Evolutionary conservation across 345 rosid genomes (phyloP).

Genomic region (Brassica rapa): DNA sequence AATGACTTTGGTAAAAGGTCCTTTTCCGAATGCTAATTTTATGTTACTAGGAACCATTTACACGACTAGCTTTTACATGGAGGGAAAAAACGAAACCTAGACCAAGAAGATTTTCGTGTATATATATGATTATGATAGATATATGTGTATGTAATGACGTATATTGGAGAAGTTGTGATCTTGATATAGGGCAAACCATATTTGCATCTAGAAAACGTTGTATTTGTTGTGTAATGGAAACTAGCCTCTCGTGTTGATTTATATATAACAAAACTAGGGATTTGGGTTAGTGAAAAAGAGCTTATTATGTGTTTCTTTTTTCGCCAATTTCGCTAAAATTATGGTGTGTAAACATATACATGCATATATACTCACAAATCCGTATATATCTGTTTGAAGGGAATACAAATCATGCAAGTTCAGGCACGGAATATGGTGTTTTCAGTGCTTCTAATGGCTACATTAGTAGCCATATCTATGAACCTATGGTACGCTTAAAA

Average conservation of each 20-base stretch:
- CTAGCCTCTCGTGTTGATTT: conserved; percentile 24
- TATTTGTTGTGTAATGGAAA: conserved; percentile 34
- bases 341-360: background rate
- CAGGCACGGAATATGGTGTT: conserved; percentile 52
- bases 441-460: conserved; percentile 52
- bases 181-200: conserved; percentile 35
- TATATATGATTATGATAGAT: conserved; percentile 1
- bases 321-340: background rate
- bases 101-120: background rate
- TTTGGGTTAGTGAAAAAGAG: conserved; percentile 7
- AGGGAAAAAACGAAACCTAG: background rate
- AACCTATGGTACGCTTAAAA: conserved; percentile 44
- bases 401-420: conserved; percentile 50
- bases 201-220: conserved; percentile 27
- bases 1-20: background rate
- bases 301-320: background rate
- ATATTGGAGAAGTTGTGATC: conserved; percentile 26
- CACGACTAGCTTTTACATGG: background rate
- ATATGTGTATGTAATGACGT: conserved; percentile 13
- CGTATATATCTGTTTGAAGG: conserved; percentile 43
- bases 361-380: conserved; percentile 8
- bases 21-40: background rate
- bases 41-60: background rate
- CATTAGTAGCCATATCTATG: conserved; percentile 61
- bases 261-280: conserved; percentile 3